Base-by-base conservation (phyloP, 2,329 filamentous ascomycete genomes). In the Trichoderma sp. region DNA sequence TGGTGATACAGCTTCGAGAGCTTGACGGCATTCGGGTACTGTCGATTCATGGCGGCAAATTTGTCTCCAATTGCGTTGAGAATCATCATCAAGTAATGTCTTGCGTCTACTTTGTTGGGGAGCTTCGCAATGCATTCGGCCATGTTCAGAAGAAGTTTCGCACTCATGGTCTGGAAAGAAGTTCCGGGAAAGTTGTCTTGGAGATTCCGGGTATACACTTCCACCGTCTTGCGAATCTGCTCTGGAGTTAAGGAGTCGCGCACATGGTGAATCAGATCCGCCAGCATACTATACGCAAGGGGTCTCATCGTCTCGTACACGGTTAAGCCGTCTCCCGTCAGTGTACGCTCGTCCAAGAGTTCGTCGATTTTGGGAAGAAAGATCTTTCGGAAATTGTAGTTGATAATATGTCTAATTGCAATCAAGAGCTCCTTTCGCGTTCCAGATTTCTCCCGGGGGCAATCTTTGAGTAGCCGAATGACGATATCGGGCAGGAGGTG, bases 161-260 rank as follows among this genome's bases (percentile, higher is more conserved):
- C 97, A 80, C 97, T 98, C 97, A 99, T 99, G 0, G 97, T 99
- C 84, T 99, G 97, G 82, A 99, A 99, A 84, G 96, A 99, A 0
- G 97, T 98, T 9, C 97, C 97, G 0, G 97, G 97, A 77, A 98
- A 98, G 78, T 94, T 95, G 83, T 98, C 97, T 81, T 98, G 95
- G 27, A 99, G 87, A 80, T 98, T 98, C 81, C 93, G 95, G 1
- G 97, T 98, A 84, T 99, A 99, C 4, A 99, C 97, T 82, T 98
- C 94, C 11, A 99, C 95, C 0, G 97, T 98, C 81, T 95, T 94
- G 64, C 95, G 92, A 77, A 99, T 99, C 85, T 98, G 97, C 79
- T 96, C 93, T 11, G 95, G 93, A 27, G 90, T 92, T 27, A 99
- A 87, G n/a, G 92, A 92, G 77, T 98, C 97, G 75, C 97, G 91